Percentiles rank a stretch among this genome's conserved stretches.
Conservation (phyloP, 164 flowering plant species). For the Berberis vulgaris region DNA sequence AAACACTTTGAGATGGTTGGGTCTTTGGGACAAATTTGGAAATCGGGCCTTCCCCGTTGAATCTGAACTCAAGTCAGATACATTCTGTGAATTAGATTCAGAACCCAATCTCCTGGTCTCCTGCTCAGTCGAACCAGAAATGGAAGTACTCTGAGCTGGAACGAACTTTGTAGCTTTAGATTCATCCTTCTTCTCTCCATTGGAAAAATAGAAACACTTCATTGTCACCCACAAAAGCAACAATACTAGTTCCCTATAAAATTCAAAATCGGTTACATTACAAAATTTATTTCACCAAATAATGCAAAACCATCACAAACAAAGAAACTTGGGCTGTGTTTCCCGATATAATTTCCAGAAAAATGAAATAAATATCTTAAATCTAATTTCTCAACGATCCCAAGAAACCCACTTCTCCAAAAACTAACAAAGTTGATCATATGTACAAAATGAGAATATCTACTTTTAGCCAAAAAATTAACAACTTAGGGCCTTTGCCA, state of each 20-base stretch:
- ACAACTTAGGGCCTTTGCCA: no score
- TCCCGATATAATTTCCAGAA: no score
- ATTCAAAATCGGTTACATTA: no score
- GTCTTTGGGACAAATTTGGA: slow-evolving; percentile 40
- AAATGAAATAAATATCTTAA: no score
- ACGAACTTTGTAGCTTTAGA: slow-evolving; percentile 26
- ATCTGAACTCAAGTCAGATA: slow-evolving; percentile 51
- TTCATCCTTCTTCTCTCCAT: slow-evolving; percentile 42
- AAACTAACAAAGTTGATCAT: no score
- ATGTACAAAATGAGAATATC: no score
- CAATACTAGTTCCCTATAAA: slow-evolving; percentile 4
- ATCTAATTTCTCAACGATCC: no score
- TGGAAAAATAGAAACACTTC: slow-evolving; percentile 52
- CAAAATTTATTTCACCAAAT: no score
- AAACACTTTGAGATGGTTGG: slow-evolving; percentile 70
- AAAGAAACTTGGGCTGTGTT: no score
- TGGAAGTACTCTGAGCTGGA: slow-evolving; percentile 20
- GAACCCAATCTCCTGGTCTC: slow-evolving; percentile 49
- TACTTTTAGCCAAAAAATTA: no score
- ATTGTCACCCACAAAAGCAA: slow-evolving; percentile 24
- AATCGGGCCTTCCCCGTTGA: slow-evolving; percentile 33
- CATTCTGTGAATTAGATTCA: slow-evolving; percentile 50
- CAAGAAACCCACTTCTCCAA: no score
- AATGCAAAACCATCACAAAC: no score
- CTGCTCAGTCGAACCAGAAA: slow-evolving; percentile 28